These are phyloP conservation scores for Aureobasidium sp. DNA, from an alignment of 2,329 filamentous ascomycete species.

Conservation along the genomic window DNA sequence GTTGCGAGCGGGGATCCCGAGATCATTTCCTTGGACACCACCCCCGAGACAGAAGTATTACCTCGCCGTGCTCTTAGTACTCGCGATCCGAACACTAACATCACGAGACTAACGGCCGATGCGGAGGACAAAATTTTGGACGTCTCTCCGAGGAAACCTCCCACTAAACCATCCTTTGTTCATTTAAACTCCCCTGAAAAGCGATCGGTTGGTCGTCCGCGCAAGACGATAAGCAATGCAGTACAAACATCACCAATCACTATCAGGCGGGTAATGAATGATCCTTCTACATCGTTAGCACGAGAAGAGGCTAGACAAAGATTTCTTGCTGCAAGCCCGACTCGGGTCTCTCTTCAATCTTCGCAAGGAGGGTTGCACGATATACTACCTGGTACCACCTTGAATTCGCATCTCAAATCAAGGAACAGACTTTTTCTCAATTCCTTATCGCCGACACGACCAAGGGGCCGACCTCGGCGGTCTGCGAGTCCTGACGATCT, in stretches of 20 bases:
- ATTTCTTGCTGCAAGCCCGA: not conserved
- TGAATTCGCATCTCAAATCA: constrained; percentile 12
- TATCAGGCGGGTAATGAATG: not conserved
- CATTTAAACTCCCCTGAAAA: constrained; percentile 9
- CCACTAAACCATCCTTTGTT: not conserved
- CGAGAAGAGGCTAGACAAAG: not conserved
- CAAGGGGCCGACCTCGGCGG: not conserved
- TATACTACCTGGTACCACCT: not conserved
- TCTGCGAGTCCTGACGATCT: not conserved
- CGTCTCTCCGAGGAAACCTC: not conserved
- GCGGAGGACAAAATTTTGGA: not conserved
- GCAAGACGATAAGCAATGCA: constrained; percentile 17
- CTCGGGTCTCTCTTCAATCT: not conserved
- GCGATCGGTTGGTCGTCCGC: constrained; percentile 22
- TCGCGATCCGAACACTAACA: constrained; percentile 6
- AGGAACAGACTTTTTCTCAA: constrained; percentile 17
- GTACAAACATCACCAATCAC: not conserved
- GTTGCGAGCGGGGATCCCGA: not conserved
- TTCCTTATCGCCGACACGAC: not conserved
- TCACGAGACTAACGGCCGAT: not conserved
- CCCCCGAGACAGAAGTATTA: not conserved
- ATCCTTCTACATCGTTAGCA: not conserved
- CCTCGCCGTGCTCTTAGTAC: not conserved
- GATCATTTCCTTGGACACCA: not conserved
- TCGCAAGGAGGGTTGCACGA: not conserved